Percentiles rank a stretch among this genome's conserved stretches.
Evolutionary conservation across 1,284 basidiomycete genomes (phyloP).

Genomic region (Fomitiporia mediterranea): DNA sequence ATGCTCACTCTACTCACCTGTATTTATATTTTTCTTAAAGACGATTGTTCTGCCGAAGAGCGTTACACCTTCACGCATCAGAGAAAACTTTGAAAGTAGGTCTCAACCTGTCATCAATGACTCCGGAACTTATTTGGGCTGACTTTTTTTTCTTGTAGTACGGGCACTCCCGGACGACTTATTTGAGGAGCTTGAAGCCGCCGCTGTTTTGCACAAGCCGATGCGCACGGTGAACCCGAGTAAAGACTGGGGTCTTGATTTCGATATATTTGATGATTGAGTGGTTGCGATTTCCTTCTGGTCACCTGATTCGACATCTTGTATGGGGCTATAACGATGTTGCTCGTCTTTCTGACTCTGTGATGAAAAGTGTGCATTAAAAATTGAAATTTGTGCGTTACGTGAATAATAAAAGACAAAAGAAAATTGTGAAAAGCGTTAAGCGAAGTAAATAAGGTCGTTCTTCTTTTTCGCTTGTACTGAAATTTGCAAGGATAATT

Average conservation of each 20-base stretch:
- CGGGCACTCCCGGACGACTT: constrained; percentile 50
- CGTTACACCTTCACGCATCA: constrained; percentile 67
- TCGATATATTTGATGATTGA: constrained; percentile 54
- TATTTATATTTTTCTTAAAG: constrained; percentile 29
- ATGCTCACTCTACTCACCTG: no score
- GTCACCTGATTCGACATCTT: not conserved
- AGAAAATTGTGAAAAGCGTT: constrained; percentile 28
- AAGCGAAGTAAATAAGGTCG: constrained; percentile 86
- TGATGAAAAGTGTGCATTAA: not conserved
- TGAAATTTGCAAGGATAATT: constrained; percentile 27
- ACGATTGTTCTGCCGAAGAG: constrained; percentile 76
- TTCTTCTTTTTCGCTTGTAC: constrained; percentile 98
- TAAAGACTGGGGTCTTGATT: constrained; percentile 53
- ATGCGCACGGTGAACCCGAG: constrained; percentile 60
- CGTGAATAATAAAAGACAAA: not conserved
- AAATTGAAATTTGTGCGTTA: not conserved
- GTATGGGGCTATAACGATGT: not conserved
- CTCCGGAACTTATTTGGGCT: not conserved
- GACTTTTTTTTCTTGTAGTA: not conserved
- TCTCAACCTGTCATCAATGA: not conserved
- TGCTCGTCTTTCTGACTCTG: not conserved
- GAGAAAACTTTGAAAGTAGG: constrained; percentile 62
- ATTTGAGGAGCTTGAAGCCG: constrained; percentile 56
- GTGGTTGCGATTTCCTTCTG: not conserved
- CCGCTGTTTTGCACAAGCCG: constrained; percentile 49